Evolutionary conservation across 768 basidiomycete species (phyloP).

Genomic region (Hortiboletus flavorubellus): DNA sequence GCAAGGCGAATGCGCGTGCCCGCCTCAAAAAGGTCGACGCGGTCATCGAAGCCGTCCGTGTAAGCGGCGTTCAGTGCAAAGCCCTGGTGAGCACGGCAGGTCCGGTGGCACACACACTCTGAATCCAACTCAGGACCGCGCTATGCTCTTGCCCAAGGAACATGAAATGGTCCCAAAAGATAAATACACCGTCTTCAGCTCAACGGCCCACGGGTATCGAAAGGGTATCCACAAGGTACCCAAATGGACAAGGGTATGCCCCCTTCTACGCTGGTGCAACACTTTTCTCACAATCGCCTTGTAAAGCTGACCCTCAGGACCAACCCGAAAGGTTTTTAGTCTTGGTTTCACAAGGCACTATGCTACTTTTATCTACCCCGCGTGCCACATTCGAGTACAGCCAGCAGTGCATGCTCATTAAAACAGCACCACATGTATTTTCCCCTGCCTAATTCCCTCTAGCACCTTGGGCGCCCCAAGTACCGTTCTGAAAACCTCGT

Average conservation of each 20-base stretch:
- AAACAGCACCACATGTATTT: conserved; percentile 78
- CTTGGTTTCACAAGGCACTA: conserved; percentile 39
- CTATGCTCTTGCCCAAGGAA: conserved; percentile 86
- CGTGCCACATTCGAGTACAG: neutral
- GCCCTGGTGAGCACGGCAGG: conserved; percentile 58
- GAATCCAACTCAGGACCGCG: conserved; percentile 50
- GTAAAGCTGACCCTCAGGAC: conserved; percentile 75
- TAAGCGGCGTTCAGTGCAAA: conserved; percentile 74
- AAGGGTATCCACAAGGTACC: conserved; percentile 97
- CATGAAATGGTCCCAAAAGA: conserved; percentile 89
- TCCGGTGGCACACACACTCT: neutral
- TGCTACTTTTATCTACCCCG: conserved; percentile 11
- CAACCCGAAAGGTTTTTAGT: conserved; percentile 93
- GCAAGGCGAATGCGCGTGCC: conserved; percentile 88
- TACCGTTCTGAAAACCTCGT: conserved; percentile 75
- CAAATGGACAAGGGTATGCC: conserved; percentile 89
- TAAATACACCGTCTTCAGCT: conserved; percentile 91
- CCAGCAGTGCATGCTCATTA: conserved; percentile 31
- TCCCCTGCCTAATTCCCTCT: conserved; percentile 65
- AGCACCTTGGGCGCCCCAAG: conserved; percentile 60
- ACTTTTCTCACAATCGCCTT: conserved; percentile 6
- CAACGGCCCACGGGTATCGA: conserved; percentile 69
- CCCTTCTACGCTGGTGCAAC: neutral
- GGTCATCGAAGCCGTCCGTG: conserved; percentile 84
- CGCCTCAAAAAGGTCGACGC: conserved; percentile 91